phyloP scores from a whole-genome alignment of 805 yeast genomes.

The Candida boidinii region DNA sequence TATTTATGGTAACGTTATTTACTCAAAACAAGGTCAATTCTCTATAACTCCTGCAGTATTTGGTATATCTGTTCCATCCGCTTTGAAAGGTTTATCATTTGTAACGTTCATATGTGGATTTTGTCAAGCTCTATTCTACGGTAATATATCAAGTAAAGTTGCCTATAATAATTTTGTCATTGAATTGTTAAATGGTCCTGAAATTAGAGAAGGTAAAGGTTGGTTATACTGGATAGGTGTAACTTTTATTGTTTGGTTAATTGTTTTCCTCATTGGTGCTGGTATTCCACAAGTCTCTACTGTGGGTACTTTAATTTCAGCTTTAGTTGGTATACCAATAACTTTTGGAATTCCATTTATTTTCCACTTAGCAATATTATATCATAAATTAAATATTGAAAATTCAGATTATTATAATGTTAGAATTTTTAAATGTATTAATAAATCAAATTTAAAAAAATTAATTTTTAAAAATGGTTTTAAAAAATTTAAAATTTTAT shows the following conservation, averaged over 20 bases:
- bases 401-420: conserved; percentile 6
- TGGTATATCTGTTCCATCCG: conserved; percentile 24
- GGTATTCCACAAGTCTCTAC: conserved; percentile 21
- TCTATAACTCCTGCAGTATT: conserved; percentile 34
- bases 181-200: conserved; percentile 22
- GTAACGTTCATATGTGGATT: conserved; percentile 30
- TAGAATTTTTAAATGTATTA: conserved; percentile 7
- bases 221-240: conserved; percentile 8
- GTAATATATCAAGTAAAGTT: conserved; percentile 39
- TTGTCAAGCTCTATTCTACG: conserved; percentile 36
- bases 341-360: conserved; percentile 18
- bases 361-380: conserved; percentile 13
- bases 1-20: conserved; percentile 33
- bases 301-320: conserved; percentile 17
- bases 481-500: conserved; percentile 8
- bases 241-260: conserved; percentile 7
- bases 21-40: conserved; percentile 38
- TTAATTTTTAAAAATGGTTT: conserved; percentile 10
- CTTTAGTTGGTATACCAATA: conserved; percentile 18
- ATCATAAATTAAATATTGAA: conserved; percentile 6
- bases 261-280: conserved; percentile 11
- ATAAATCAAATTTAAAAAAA: conserved; percentile 7
- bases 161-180: conserved; percentile 31
- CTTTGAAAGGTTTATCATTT: conserved; percentile 28
- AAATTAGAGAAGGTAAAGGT: conserved; percentile 26